phyloP scores from a whole-genome alignment of 2,329 filamentous ascomycete species.

The Penicillium brasilianum region DNA sequence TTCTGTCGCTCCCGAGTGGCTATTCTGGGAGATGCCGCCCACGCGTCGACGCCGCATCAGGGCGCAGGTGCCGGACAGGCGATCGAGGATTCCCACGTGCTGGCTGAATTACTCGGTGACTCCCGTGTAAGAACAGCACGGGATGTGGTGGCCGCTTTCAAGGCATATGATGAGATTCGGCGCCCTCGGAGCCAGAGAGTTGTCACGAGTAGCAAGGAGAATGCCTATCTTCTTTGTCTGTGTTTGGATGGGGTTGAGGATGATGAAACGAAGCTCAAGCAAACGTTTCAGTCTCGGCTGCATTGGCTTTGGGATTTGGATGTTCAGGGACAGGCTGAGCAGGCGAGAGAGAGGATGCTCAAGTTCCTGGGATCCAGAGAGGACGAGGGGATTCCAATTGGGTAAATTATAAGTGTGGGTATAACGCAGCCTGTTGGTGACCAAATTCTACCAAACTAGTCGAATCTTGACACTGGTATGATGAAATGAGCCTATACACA shows the following conservation, averaged over 20 bases:
- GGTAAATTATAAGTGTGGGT: too few species aligned
- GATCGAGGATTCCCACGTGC: conserved; percentile 45
- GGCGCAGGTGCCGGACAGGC: conserved; percentile 47
- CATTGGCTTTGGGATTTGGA: conserved; percentile 44
- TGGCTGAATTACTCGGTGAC: conserved; percentile 54
- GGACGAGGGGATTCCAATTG: background rate
- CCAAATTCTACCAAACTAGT: too few species aligned
- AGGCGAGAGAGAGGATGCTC: conserved; percentile 28
- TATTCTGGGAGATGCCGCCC: conserved; percentile 47
- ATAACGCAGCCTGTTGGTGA: too few species aligned
- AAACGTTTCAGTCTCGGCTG: conserved; percentile 32
- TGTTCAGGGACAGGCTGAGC: conserved; percentile 35
- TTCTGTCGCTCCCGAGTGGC: conserved; percentile 38
- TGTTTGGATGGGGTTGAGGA: conserved; percentile 33
- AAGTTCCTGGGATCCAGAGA: conserved; percentile 7
- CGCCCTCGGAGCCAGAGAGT: conserved; percentile 57
- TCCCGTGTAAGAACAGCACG: conserved; percentile 31
- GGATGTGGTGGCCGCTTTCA: conserved; percentile 54
- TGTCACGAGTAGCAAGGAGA: conserved; percentile 56
- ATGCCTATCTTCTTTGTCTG: conserved; percentile 41
- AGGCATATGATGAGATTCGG: conserved; percentile 57
- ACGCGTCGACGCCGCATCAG: conserved; percentile 46
- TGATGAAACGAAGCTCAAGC: conserved; percentile 33
- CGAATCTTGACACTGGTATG: too few species aligned
- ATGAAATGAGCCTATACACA: too few species aligned